phyloP scores from a whole-genome alignment of 192 early-diverging fungal genomes.

The Gorgonomyces haynaldii region DNA sequence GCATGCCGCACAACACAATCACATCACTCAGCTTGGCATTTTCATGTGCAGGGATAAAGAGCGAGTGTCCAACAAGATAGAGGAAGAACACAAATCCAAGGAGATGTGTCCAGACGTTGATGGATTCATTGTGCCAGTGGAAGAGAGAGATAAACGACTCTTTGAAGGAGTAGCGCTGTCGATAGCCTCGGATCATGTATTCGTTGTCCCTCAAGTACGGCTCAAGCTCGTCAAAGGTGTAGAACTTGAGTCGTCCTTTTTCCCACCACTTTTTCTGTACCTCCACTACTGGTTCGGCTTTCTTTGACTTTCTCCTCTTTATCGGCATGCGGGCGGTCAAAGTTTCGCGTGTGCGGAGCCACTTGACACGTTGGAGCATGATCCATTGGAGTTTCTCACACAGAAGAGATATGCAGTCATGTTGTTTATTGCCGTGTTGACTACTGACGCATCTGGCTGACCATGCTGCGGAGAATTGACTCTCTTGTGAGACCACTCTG shows the following conservation, averaged over 20 bases:
- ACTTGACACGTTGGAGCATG: too few relatives aligned
- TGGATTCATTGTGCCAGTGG: slow-evolving; percentile 8
- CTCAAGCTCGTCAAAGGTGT: neutral
- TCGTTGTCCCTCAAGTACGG: neutral
- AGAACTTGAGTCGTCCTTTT: neutral
- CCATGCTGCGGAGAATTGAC: too few relatives aligned
- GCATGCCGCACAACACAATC: slow-evolving; percentile 4
- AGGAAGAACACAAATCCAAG: slow-evolving; percentile 8
- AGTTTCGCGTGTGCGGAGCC: too few relatives aligned
- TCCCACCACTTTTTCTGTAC: neutral
- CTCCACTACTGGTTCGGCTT: too few relatives aligned
- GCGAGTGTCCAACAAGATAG: neutral
- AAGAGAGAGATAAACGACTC: slow-evolving; percentile 5
- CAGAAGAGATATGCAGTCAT: too few relatives aligned
- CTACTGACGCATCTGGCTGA: too few relatives aligned
- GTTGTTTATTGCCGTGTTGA: too few relatives aligned
- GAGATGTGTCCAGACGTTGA: slow-evolving; percentile 15
- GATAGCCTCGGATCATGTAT: neutral
- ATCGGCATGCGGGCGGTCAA: too few relatives aligned
- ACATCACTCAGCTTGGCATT: neutral
- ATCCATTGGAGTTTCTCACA: too few relatives aligned
- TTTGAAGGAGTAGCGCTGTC: neutral
- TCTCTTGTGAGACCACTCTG: too few relatives aligned
- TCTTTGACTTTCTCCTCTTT: too few relatives aligned
- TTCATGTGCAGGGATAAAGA: neutral